Percentiles rank a stretch among this genome's conserved stretches.
Conservation (phyloP, 2,329 filamentous ascomycete genomes). For the Ceratocystis albifundus region DNA sequence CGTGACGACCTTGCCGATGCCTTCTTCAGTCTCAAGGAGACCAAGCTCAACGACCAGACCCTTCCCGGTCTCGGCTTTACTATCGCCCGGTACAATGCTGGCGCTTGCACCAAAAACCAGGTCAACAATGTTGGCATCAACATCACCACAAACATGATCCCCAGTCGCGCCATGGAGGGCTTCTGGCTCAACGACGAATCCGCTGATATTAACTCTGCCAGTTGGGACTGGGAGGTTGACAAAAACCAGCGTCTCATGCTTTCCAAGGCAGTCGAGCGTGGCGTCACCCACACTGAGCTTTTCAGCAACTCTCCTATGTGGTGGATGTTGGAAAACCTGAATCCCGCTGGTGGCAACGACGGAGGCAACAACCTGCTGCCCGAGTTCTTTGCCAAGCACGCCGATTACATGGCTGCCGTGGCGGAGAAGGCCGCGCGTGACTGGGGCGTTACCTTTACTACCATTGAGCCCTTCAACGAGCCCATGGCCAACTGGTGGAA, state of each 20-base stretch:
- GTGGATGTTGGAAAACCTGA: conserved; percentile 37
- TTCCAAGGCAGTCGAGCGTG: conserved; percentile 30
- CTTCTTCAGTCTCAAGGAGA: conserved; percentile 32
- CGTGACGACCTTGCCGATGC: conserved; percentile 34
- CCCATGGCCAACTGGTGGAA: conserved; percentile 33
- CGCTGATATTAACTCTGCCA: conserved; percentile 29
- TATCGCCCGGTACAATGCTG: conserved; percentile 36
- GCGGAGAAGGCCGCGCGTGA: conserved; percentile 31
- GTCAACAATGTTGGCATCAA: conserved; percentile 30
- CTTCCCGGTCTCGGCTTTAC: conserved; percentile 35
- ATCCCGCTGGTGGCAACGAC: conserved; percentile 32
- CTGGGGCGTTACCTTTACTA: conserved; percentile 33
- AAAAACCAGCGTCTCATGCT: conserved; percentile 33
- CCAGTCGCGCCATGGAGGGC: conserved; percentile 33
- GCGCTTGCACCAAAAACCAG: conserved; percentile 32
- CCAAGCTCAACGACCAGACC: conserved; percentile 27
- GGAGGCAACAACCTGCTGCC: conserved; percentile 33
- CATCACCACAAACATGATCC: conserved; percentile 31
- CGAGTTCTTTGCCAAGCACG: conserved; percentile 32
- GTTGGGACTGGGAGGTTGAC: conserved; percentile 35
- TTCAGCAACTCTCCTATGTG: conserved; percentile 38
- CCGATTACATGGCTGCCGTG: conserved; percentile 33
- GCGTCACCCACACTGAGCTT: conserved; percentile 35
- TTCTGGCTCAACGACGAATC: conserved; percentile 34
- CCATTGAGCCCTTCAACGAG: conserved; percentile 36